Evolutionary conservation across 176 grass and related monocot genomes (phyloP), one percentile per base, ranked within the genome.

Genomic region (Bothriochloa decipiens): DNA sequence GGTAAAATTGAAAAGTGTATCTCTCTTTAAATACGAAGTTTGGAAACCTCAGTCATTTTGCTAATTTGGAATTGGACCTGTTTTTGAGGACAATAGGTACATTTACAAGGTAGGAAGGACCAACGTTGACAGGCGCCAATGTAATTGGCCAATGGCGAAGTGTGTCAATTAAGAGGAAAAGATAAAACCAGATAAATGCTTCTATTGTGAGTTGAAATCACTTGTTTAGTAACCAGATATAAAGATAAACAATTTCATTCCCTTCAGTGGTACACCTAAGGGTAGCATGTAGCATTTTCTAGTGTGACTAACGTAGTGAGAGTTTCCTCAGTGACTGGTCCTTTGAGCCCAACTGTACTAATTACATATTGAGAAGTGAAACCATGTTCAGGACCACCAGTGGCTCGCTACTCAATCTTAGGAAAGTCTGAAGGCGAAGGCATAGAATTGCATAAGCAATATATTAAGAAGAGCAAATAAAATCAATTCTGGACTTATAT

Each of bases 291-390:
- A 40, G 6, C 33, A 26, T 41, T 62, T 13, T 41, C 55, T 61
- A 39, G 57, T 72, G 32, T 60, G 32, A 22, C 52, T 55, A 53
- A 53, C 70, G 25, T 58, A 61, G 58, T 32, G 29, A 2, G 29
- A 32, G 29, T 26, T 62, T 26, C n/a, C 58, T 60, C 20, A 60
- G 20, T 23, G 22, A 23, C 55, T 23, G 55, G 29, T 37, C 52
- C 60, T 26, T 64, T 20, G 27, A 22, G 14, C 20, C 27, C 18
- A 72, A 42, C 1, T 11, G 39, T 5, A 70, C 12, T 13, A 41
- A n/a, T 81, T 10, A 70, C 29, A 81, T 32, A 81, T 49, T 37
- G 12, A 70, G 15, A 81, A 55, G 29, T 25, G 28, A 70, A 81
- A 28, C 52, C 5, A 37, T 69, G 53, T 16, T 68, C 46, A 53